Evolutionary conservation across 148 eudicot species (phyloP).

Genomic region (Camellia lanceoleosa): DNA sequence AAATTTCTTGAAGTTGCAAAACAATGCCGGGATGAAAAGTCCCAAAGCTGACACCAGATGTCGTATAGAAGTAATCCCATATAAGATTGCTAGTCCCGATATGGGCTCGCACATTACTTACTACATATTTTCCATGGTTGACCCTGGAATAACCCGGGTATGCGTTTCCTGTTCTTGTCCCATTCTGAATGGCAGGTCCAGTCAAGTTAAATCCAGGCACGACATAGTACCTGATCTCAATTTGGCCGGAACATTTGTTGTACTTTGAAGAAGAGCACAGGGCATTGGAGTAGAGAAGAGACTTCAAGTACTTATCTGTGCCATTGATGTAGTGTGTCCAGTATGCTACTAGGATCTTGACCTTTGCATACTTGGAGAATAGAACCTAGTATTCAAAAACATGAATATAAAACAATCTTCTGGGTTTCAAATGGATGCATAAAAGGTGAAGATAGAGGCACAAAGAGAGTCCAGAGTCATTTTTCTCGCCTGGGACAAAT

Average conservation of each 20-base stretch:
- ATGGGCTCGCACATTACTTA: constrained; percentile 77
- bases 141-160: constrained; percentile 77
- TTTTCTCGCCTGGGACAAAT: background rate
- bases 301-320: constrained; percentile 79
- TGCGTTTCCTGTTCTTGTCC: constrained; percentile 48
- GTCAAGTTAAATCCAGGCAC: constrained; percentile 80
- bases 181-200: constrained; percentile 66
- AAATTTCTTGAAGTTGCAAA: constrained; percentile 68
- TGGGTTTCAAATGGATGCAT: background rate
- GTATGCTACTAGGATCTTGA: constrained; percentile 67
- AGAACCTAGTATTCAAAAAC: constrained; percentile 47
- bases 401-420: background rate
- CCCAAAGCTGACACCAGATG: constrained; percentile 87
- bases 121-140: constrained; percentile 90
- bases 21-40: constrained; percentile 71
- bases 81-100: constrained; percentile 85
- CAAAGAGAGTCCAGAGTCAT: background rate
- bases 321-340: constrained; percentile 74
- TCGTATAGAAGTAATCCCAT: constrained; percentile 89
- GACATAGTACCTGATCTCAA: constrained; percentile 74
- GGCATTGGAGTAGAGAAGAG: constrained; percentile 68
- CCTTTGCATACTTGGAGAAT: constrained; percentile 77
- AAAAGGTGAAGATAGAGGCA: background rate
- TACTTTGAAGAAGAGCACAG: constrained; percentile 73
- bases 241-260: constrained; percentile 70